Conservation (phyloP, 805 yeast species). For the Osmozyma mogii region DNA sequence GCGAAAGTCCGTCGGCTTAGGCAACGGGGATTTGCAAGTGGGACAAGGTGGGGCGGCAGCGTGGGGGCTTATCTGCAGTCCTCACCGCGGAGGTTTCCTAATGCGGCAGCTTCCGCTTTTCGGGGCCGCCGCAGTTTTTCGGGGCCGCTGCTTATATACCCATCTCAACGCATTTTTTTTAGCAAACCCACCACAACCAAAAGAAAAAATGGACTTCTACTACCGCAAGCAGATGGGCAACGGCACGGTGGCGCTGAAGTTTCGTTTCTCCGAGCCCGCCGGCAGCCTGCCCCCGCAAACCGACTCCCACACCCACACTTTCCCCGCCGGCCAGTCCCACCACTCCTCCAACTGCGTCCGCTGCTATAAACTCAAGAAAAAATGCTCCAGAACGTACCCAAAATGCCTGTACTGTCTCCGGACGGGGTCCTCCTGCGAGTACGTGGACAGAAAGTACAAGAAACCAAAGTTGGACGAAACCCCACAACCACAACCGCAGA, state of each 20-base stretch:
- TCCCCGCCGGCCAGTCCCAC: too few species aligned
- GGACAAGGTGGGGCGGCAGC: too few species aligned
- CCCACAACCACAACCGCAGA: not conserved
- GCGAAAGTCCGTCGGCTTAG: too few species aligned
- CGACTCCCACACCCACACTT: too few species aligned
- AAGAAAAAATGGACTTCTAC: slow-evolving; percentile 34
- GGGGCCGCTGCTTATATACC: too few species aligned
- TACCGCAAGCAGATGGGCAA: slow-evolving; percentile 32
- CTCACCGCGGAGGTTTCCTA: too few species aligned
- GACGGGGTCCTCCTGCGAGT: slow-evolving; percentile 29
- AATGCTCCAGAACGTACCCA: slow-evolving; percentile 33
- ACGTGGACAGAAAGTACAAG: slow-evolving; percentile 24
- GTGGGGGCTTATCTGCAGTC: too few species aligned
- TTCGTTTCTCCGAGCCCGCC: slow-evolving; percentile 15
- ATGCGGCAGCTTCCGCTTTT: too few species aligned
- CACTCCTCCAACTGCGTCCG: slow-evolving; percentile 32
- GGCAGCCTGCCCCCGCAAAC: not conserved
- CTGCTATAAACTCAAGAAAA: slow-evolving; percentile 36
- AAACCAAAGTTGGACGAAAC: slow-evolving; percentile 12
- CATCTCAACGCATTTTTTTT: too few species aligned
- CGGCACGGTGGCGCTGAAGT: slow-evolving; percentile 31
- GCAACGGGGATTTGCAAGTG: too few species aligned
- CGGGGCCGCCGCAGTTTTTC: too few species aligned
- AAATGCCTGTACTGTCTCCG: slow-evolving; percentile 30
- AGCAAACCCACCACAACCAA: too few species aligned